Conservation (phyloP, 1,284 basidiomycete genomes). For the Athelia psychrophila region DNA sequence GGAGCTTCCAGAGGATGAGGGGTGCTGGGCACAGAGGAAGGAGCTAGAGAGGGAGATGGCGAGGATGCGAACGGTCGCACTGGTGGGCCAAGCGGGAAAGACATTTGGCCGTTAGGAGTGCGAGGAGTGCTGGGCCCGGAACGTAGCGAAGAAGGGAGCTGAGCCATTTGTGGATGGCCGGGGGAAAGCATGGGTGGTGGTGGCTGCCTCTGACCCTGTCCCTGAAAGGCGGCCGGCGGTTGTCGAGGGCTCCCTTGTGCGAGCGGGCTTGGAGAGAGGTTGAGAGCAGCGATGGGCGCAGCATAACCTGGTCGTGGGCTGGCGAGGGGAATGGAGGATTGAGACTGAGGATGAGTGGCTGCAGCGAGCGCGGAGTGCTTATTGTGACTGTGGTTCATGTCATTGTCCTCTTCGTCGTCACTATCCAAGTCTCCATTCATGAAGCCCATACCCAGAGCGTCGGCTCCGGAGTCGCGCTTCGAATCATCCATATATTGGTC, state of each 20-base stretch:
- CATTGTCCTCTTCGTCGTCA: constrained; percentile 39
- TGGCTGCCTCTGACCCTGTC: constrained; percentile 8
- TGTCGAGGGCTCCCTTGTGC: constrained; percentile 34
- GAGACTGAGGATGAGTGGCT: constrained; percentile 25
- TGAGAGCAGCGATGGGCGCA: constrained; percentile 61
- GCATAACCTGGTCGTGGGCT: constrained; percentile 73
- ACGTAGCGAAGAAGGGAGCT: constrained; percentile 31
- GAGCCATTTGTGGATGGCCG: constrained; percentile 37
- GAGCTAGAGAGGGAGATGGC: constrained; percentile 25
- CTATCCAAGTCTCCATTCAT: constrained; percentile 48
- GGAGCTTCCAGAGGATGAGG: constrained; percentile 77
- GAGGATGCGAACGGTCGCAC: constrained; percentile 26
- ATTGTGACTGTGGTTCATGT: constrained; percentile 21
- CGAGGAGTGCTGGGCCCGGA: constrained; percentile 15
- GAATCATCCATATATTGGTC: constrained; percentile 52
- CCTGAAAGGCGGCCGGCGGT: constrained; percentile 7
- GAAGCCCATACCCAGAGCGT: constrained; percentile 49
- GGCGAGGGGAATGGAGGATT: constrained; percentile 47
- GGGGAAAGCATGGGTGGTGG: constrained; percentile 17
- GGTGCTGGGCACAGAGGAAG: constrained; percentile 29
- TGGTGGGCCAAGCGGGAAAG: constrained; percentile 27
- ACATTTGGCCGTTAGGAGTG: constrained; percentile 18
- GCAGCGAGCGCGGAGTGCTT: constrained; percentile 39
- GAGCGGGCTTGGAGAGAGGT: constrained; percentile 45
- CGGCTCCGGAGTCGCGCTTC: constrained; percentile 48